A percentile compares a stretch with the other conserved stretches of the same genome.
phyloP scores from a whole-genome alignment of 495 filamentous ascomycete species.

The Elasticomyces elasticus region DNA sequence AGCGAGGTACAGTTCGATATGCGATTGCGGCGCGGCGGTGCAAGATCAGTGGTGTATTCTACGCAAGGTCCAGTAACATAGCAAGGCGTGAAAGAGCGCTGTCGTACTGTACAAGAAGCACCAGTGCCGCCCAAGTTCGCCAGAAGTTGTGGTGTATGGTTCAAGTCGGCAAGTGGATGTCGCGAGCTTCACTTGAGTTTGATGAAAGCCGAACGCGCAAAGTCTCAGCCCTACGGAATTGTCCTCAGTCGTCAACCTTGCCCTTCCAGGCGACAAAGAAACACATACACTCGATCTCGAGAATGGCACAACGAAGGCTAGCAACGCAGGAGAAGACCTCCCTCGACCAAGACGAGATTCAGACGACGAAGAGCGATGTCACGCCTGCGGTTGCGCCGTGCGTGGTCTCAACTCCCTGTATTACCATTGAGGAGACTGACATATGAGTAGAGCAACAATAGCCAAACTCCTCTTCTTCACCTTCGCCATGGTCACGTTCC shows the following conservation, averaged over 20 bases:
- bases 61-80: no score
- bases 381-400: constrained; percentile 34
- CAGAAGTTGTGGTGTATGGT: no score
- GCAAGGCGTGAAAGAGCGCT: no score
- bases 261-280: neutral
- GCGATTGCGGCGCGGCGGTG: neutral
- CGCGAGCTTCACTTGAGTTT: no score
- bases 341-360: constrained; percentile 22
- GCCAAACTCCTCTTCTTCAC: constrained; percentile 83
- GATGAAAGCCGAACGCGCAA: no score
- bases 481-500: constrained; percentile 75
- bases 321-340: constrained; percentile 22
- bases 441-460: constrained; percentile 60
- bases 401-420: constrained; percentile 4
- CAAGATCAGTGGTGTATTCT: neutral
- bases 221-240: no score
- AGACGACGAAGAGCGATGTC: constrained; percentile 19
- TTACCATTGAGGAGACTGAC: neutral
- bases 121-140: no score
- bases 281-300: neutral
- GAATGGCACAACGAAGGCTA: constrained; percentile 21
- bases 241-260: neutral
- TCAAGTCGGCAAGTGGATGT: no score
- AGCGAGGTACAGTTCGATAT: neutral
- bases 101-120: no score